A percentile compares a stretch with the other conserved stretches of the same genome.
phyloP scores from a whole-genome alignment of 495 filamentous ascomycete genomes.

The Recurvomyces mirabilis region DNA sequence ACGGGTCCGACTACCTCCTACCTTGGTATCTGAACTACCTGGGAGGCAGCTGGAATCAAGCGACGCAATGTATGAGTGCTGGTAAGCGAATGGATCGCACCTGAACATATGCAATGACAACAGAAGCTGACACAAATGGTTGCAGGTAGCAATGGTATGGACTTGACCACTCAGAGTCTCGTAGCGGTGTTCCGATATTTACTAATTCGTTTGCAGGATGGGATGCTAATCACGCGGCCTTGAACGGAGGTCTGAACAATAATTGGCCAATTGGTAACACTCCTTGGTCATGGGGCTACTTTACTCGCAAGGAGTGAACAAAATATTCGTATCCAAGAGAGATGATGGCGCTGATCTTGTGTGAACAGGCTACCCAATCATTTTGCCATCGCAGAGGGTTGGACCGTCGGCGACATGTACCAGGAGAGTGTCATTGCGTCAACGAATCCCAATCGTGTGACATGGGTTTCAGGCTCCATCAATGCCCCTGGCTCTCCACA shows the following conservation, averaged over 20 bases:
- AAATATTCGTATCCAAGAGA: too few relatives aligned
- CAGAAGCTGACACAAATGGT: too few relatives aligned
- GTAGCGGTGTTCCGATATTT: too few relatives aligned
- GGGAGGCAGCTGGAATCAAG: slow-evolving; percentile 33
- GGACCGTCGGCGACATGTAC: slow-evolving; percentile 47
- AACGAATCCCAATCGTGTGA: slow-evolving; percentile 45
- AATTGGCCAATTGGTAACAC: slow-evolving; percentile 44
- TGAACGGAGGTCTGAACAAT: slow-evolving; percentile 41
- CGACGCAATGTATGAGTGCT: slow-evolving; percentile 45
- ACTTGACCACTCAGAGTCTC: too few relatives aligned
- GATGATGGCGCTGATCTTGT: too few relatives aligned
- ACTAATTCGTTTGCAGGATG: too few relatives aligned
- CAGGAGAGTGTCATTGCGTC: slow-evolving; percentile 45
- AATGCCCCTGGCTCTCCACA: slow-evolving; percentile 43
- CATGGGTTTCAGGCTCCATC: slow-evolving; percentile 42
- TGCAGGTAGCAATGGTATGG: too few relatives aligned
- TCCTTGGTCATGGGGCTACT: slow-evolving; percentile 43
- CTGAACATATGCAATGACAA: too few relatives aligned
- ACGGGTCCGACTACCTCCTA: slow-evolving; percentile 33
- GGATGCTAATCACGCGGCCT: slow-evolving; percentile 39
- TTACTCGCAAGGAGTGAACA: slow-evolving; percentile 38
- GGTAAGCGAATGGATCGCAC: too few relatives aligned
- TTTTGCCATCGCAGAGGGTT: slow-evolving; percentile 44
- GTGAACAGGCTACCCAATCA: slow-evolving; percentile 44
- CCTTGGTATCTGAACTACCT: slow-evolving; percentile 46